Evolutionary conservation across 2,329 filamentous ascomycete species (phyloP).

Genomic region (Beauveria bassiana): DNA sequence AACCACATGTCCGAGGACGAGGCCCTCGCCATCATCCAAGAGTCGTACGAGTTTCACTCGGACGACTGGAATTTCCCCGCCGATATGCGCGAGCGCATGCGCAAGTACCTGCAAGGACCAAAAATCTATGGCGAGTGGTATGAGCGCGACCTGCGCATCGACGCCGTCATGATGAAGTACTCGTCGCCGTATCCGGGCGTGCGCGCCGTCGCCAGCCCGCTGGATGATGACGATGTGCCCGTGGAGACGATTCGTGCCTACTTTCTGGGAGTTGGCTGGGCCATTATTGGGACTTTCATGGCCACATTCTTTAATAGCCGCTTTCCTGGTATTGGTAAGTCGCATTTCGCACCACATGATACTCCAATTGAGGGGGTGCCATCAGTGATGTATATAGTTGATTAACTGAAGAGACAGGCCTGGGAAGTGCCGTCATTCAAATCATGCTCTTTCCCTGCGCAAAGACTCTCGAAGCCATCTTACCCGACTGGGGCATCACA

Average conservation of each 20-base stretch:
- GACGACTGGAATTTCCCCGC: conserved; percentile 39
- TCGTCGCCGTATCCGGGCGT: conserved; percentile 36
- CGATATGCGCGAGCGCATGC: conserved; percentile 35
- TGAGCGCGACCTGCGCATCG: conserved; percentile 32
- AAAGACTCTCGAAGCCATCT: conserved; percentile 31
- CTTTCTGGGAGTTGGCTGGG: conserved; percentile 32
- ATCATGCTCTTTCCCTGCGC: conserved; percentile 40
- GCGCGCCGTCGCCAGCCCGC: conserved; percentile 29
- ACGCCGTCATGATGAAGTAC: conserved; percentile 32
- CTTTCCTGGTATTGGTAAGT: conserved; percentile 30
- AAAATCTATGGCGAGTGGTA: conserved; percentile 34
- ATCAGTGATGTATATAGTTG: not conserved
- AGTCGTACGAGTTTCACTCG: conserved; percentile 30
- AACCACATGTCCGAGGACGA: conserved; percentile 36
- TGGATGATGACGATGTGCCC: conserved; percentile 28
- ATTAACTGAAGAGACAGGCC: conserved; percentile 13
- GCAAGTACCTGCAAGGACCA: conserved; percentile 27
- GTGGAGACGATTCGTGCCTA: conserved; percentile 36
- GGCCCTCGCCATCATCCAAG: conserved; percentile 30
- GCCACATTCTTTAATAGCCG: conserved; percentile 33
- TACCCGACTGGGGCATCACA: conserved; percentile 39
- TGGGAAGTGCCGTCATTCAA: conserved; percentile 32
- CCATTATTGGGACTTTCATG: conserved; percentile 31
- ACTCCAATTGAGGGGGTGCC: not conserved
- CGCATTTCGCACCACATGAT: not conserved